These are phyloP conservation scores for Paraurostyla sp. DNA, from an alignment of 73 alveolate genomes.

Conservation along the genomic window DNA sequence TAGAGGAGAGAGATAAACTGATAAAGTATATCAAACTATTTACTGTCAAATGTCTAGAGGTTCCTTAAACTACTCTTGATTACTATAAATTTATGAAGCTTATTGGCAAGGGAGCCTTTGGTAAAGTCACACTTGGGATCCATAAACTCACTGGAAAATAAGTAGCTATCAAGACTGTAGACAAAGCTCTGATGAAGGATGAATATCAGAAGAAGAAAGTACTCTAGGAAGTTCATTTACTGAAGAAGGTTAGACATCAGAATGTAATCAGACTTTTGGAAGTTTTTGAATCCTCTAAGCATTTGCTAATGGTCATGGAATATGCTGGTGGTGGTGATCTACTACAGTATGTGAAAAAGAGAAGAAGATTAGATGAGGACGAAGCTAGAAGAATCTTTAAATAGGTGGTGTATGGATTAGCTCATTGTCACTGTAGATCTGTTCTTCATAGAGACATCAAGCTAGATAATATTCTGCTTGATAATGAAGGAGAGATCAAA, in stretches of 20 bases:
- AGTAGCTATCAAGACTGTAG: slow-evolving; percentile 83
- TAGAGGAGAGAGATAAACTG: slow-evolving; percentile 67
- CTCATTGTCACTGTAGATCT: slow-evolving; percentile 72
- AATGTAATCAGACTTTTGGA: slow-evolving; percentile 82
- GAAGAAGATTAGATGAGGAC: slow-evolving; percentile 81
- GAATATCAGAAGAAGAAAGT: slow-evolving; percentile 72
- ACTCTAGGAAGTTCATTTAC: slow-evolving; percentile 68
- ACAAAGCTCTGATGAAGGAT: slow-evolving; percentile 70
- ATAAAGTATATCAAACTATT: slow-evolving; percentile 49
- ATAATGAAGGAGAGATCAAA: slow-evolving; percentile 82
- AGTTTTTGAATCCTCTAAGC: slow-evolving; percentile 79
- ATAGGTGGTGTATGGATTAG: slow-evolving; percentile 85
- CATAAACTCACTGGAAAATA: slow-evolving; percentile 80
- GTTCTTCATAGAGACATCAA: slow-evolving; percentile 93
- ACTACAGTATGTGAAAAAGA: slow-evolving; percentile 61
- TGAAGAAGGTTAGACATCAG: slow-evolving; percentile 64
- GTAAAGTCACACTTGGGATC: slow-evolving; percentile 78
- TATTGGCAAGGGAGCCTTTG: slow-evolving; percentile 87
- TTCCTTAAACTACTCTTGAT: slow-evolving; percentile 70
- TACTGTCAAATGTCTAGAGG: not conserved
- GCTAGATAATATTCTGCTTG: slow-evolving; percentile 91
- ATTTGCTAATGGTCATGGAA: slow-evolving; percentile 78
- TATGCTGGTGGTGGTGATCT: slow-evolving; percentile 84
- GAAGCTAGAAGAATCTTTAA: slow-evolving; percentile 83
- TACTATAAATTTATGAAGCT: slow-evolving; percentile 66